Evolutionary conservation across 139 green algal species (phyloP).

Genomic region (Tetraselmis chui): DNA sequence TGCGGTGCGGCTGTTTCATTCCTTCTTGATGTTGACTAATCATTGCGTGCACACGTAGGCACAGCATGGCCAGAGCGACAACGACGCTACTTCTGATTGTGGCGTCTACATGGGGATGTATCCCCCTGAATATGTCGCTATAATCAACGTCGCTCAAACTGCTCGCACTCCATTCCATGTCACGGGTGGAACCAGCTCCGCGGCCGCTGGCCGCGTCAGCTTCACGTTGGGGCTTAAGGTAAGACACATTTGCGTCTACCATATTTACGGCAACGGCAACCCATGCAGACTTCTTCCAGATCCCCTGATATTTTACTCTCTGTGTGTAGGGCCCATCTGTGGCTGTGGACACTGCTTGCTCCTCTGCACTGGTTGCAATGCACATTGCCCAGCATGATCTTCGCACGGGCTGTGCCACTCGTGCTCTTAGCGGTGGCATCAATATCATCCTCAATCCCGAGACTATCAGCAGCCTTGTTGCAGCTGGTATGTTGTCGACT

Average conservation of each 20-base stretch:
- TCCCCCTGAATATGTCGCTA: background rate
- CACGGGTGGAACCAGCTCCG: conserved; percentile 1
- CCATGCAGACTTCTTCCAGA: too few relatives aligned
- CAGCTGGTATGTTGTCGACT: background rate
- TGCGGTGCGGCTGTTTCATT: too few relatives aligned
- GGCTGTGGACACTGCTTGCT: conserved; percentile 21
- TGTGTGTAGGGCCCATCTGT: conserved; percentile 40
- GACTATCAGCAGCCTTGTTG: conserved; percentile 21
- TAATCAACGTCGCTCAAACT: background rate
- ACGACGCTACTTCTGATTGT: too few relatives aligned
- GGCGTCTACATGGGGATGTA: background rate
- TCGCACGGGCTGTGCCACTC: background rate
- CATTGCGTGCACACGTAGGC: too few relatives aligned
- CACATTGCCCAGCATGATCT: conserved; percentile 4
- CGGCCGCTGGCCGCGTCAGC: conserved; percentile 6
- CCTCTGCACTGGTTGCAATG: conserved; percentile 11
- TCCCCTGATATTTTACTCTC: too few relatives aligned
- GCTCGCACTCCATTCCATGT: background rate
- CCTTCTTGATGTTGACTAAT: too few relatives aligned
- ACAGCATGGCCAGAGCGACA: too few relatives aligned
- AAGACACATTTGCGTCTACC: too few relatives aligned
- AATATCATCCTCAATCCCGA: conserved; percentile 60
- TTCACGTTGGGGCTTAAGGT: conserved; percentile 14
- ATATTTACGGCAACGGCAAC: too few relatives aligned
- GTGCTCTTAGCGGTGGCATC: conserved; percentile 37